Evolutionary conservation across 1,284 basidiomycete species (phyloP), one percentile per base, ranked within the genome.

Genomic region (Peniophora sp.): DNA sequence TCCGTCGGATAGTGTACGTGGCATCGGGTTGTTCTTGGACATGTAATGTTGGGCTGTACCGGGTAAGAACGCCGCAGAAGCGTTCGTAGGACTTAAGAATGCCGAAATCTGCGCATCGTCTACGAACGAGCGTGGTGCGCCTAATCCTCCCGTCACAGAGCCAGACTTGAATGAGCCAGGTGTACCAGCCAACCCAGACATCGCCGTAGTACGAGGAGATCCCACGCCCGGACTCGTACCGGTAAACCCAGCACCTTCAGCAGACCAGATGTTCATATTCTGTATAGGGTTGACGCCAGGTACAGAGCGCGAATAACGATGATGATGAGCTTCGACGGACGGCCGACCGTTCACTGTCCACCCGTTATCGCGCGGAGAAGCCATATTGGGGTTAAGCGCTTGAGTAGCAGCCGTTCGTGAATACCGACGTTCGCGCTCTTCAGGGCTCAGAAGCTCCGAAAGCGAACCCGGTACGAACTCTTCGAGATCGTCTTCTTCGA

Each of bases 391-490:
- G 19, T 60, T 61, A 55, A 45, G 44, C n/a, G 20, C 23, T 9
- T 53, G 68, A 54, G 48, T 65, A 22, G 78, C 77, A 50, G 79
- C 78, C 16, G 79, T 82, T 48, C 87, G 78, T 17, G 85, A 89
- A 78, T 91, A 81, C 45, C 91, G 71, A 41, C 92, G 73, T 32
- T 80, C 85, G 50, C 78, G 72, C 65, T 96, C 93, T 55, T 85
- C 87, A 0, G 90, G 90, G 0, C 91, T 95, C 44, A 96, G 71
- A 16, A 96, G 72, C 55, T 95, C 92, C n/a, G 82, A 89, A 47
- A 96, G 69, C 8, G 85, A 90, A 50, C 88, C 85, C 0, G 92
- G 92, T 24, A 96, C 65, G 62, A 95, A 87, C 52, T 92, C 92
- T 61, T 97, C 92, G 49, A 90, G 67, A 57, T 92, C 87, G 44